Conservation (phyloP, 139 green algal species). For the Ettlia oleoabundans region DNA sequence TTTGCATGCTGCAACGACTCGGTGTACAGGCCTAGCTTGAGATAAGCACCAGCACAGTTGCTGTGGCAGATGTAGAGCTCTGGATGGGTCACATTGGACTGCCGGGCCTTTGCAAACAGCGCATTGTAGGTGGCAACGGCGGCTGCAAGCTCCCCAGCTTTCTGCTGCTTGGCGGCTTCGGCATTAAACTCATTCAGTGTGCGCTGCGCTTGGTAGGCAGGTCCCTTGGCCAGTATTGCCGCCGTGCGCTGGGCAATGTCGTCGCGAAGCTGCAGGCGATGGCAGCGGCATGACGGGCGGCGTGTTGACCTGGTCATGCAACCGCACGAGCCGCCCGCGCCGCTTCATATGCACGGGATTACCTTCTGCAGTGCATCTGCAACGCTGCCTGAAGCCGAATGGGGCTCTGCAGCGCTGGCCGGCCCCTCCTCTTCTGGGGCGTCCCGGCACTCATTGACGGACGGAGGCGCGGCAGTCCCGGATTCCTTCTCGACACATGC, state of each 20-base stretch:
- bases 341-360: too few species aligned
- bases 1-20: constrained; percentile 51
- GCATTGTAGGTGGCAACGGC: constrained; percentile 54
- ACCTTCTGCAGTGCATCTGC: background rate
- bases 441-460: too few species aligned
- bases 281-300: background rate
- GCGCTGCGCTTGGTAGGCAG: background rate
- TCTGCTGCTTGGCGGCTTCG: constrained; percentile 26
- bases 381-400: background rate
- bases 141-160: constrained; percentile 27
- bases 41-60: constrained; percentile 60
- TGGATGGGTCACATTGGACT: constrained; percentile 61
- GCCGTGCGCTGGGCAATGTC: constrained; percentile 6
- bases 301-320: background rate
- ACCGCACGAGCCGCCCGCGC: too few species aligned
- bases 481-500: too few species aligned
- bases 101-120: constrained; percentile 53
- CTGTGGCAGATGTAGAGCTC: constrained; percentile 69
- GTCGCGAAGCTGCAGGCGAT: background rate
- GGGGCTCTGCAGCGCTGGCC: background rate
- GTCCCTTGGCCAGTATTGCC: background rate
- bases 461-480: too few species aligned
- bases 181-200: constrained; percentile 36
- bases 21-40: constrained; percentile 57
- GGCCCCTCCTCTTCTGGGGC: constrained; percentile 13